These are phyloP conservation scores for Starmerella bombi DNA, from an alignment of 805 yeast genomes.

Conservation along the genomic window DNA sequence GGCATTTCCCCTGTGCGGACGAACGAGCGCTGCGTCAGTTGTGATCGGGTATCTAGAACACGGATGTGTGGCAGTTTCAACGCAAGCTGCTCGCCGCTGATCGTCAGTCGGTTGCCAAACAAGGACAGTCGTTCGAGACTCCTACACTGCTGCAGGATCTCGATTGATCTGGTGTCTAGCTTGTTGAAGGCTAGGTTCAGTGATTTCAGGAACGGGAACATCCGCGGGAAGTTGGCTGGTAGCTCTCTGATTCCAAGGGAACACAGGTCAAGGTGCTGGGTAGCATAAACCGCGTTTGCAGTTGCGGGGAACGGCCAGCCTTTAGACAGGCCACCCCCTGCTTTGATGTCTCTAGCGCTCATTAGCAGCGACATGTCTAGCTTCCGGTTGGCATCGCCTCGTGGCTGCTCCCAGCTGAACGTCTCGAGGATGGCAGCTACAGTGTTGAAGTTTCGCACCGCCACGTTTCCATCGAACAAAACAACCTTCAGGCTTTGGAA, in stretches of 20 bases:
- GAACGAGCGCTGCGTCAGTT: conserved; percentile 1
- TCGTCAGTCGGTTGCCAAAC: conserved; percentile 15
- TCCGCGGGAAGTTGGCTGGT: conserved; percentile 14
- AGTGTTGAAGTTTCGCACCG: conserved; percentile 7
- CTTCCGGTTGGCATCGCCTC: background rate
- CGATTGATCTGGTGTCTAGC: conserved; percentile 11
- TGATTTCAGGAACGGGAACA: conserved; percentile 18
- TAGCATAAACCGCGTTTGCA: conserved; percentile 9
- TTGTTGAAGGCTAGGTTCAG: conserved; percentile 20
- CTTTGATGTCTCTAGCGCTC: conserved; percentile 13
- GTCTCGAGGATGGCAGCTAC: conserved; percentile 12
- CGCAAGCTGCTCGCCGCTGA: conserved; percentile 7
- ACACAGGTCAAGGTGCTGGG: conserved; percentile 20
- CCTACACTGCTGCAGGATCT: conserved; percentile 9
- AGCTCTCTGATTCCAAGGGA: conserved; percentile 11
- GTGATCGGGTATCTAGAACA: conserved; percentile 19
- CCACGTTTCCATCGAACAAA: conserved; percentile 20
- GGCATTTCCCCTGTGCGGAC: conserved; percentile 5
- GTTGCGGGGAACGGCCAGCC: conserved; percentile 8
- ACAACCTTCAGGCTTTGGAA: conserved; percentile 17
- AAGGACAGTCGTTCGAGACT: conserved; percentile 18
- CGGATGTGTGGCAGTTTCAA: conserved; percentile 6
- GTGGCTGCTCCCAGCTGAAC: conserved; percentile 18
- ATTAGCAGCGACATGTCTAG: conserved; percentile 9
- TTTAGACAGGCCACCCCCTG: conserved; percentile 7